phyloP scores from a whole-genome alignment of 192 early-diverging fungal genomes.

The Podochytrium sp. region DNA sequence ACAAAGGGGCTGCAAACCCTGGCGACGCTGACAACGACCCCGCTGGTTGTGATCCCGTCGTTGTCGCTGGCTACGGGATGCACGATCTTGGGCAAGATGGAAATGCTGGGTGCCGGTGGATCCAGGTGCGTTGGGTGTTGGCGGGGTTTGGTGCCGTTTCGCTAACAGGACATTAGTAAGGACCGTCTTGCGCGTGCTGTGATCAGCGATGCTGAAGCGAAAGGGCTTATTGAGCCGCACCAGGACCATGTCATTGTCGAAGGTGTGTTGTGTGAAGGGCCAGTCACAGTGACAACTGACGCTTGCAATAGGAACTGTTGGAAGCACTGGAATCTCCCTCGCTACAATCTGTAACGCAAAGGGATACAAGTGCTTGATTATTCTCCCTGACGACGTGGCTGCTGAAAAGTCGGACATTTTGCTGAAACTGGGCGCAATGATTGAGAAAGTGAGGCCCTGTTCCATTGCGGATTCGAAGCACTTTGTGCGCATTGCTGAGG shows the following conservation, averaged over 20 bases:
- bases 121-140: background rate
- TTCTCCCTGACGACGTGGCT: constrained; percentile 93
- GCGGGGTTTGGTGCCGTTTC: background rate
- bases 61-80: constrained; percentile 91
- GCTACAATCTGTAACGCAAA: constrained; percentile 87
- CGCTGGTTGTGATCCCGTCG: constrained; percentile 81
- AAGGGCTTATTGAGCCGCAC: constrained; percentile 72
- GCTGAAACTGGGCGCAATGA: constrained; percentile 79
- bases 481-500: constrained; percentile 88
- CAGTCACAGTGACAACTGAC: background rate
- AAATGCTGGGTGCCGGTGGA: constrained; percentile 93
- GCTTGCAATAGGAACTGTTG: constrained; percentile 73
- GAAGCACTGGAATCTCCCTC: constrained; percentile 94
- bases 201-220: constrained; percentile 75
- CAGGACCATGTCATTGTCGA: constrained; percentile 85
- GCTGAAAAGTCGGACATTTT: constrained; percentile 87
- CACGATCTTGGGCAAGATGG: constrained; percentile 68
- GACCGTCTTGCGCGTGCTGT: constrained; percentile 91
- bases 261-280: no score
- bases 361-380: constrained; percentile 92
- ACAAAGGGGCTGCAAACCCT: background rate
- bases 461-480: constrained; percentile 89
- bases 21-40: constrained; percentile 55
- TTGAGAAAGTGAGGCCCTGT: constrained; percentile 89
- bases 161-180: constrained; percentile 49